Base-by-base conservation (phyloP, 345 rosid species). In the Euphorbia tirucalli region DNA sequence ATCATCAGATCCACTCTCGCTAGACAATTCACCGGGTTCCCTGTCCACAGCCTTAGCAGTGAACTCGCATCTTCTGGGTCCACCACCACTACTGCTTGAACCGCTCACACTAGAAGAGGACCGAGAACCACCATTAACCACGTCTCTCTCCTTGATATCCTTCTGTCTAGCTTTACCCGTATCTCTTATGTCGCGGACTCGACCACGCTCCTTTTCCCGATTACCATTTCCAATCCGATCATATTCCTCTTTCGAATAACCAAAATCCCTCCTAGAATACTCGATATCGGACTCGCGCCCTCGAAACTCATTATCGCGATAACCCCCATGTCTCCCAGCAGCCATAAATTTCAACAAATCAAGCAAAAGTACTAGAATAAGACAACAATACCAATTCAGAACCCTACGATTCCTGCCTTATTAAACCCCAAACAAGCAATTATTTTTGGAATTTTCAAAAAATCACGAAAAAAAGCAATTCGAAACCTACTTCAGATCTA, bases 21-120 rank as follows among this genome's bases (percentile, higher is more conserved):
- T 96, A 21, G 99, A 96, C 81, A 96, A 81, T 81, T 96, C 99
- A 69, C 99, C 99, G 5, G 99, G 98, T 83, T 96, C 99, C 86
- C 78, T 93, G 78, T 96, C 98, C 46, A 80, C 68, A 13, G 82
- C 72, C 85, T 75, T 87, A 71, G 46, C 82, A 11, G 85, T 71
- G 55, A 84, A 54, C 28, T 75, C 84, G 43, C 79, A 68, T 69
- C 70, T 75, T 71, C 71, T 78, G 3, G 87, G 87, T 39, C 87
- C 84, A 55, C 74, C 66, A 16, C 65, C 75, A 27, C 82, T 76
- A 46, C 84, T 78, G 14, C 88, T 85, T 11, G 89, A 88, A 77
- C 86, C 81, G 80, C 89, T 88, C 77, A 87, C 87, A 57, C 88
- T 83, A 15, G 90, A 87, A 46, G 84, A 81, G 6, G 89, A 83